Evolutionary conservation across 768 basidiomycete species (phyloP).

Genomic region (Coprinellus aureogranulatus): DNA sequence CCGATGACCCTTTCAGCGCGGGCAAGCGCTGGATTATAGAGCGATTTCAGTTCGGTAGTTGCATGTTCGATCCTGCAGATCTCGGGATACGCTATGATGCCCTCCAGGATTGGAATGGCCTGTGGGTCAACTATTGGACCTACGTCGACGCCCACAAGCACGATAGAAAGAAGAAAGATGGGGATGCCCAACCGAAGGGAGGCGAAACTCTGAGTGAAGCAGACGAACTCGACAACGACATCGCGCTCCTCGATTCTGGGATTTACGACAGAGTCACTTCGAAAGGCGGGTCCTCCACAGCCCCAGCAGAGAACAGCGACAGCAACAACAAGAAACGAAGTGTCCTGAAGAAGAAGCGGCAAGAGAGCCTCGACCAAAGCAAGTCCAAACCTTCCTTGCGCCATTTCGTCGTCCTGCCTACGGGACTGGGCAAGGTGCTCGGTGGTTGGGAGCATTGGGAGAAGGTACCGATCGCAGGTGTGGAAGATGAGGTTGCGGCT

Average conservation of each 20-base stretch:
- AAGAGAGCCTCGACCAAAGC: constrained; percentile 22
- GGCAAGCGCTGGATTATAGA: constrained; percentile 53
- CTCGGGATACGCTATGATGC: constrained; percentile 47
- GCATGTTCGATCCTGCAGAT: constrained; percentile 56
- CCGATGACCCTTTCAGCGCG: constrained; percentile 47
- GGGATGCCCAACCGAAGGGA: constrained; percentile 6
- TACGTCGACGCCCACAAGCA: constrained; percentile 32
- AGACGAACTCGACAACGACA: constrained; percentile 20
- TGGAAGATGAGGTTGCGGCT: constrained; percentile 54
- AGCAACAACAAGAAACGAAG: constrained; percentile 12
- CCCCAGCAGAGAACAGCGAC: constrained; percentile 18
- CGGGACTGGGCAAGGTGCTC: constrained; percentile 37
- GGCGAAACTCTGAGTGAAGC: constrained; percentile 6
- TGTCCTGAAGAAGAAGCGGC: constrained; percentile 18
- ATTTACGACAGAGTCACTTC: constrained; percentile 10
- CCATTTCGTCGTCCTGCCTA: constrained; percentile 55
- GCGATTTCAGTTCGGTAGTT: constrained; percentile 55
- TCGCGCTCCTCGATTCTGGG: constrained; percentile 25
- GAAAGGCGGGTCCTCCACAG: constrained; percentile 14
- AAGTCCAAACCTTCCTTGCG: constrained; percentile 23
- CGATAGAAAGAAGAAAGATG: constrained; percentile 7
- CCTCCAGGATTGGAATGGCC: constrained; percentile 49
- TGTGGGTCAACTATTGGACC: constrained; percentile 66
- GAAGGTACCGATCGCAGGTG: constrained; percentile 47
- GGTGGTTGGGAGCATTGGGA: constrained; percentile 52